phyloP scores from a whole-genome alignment of 2,329 filamentous ascomycete genomes.

The Aspergillus latus region DNA sequence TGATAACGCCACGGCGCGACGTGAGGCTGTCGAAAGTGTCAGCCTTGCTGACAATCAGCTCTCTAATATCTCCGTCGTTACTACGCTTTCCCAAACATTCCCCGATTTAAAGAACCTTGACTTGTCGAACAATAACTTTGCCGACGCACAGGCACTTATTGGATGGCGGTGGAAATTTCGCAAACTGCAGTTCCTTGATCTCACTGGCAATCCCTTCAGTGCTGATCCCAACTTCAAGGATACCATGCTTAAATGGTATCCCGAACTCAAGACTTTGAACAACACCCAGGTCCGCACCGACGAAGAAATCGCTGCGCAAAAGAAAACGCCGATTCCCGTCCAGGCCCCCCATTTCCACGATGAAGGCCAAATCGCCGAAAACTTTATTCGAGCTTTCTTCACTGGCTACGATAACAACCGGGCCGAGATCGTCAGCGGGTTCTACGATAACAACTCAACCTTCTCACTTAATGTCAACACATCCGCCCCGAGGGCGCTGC shows the following conservation, averaged over 20 bases:
- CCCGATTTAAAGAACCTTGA: constrained; percentile 87
- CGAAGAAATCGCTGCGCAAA: constrained; percentile 63
- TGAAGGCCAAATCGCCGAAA: constrained; percentile 70
- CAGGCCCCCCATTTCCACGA: constrained; percentile 70
- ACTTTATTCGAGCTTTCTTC: constrained; percentile 74
- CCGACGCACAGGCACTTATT: constrained; percentile 64
- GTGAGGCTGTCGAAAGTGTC: constrained; percentile 76
- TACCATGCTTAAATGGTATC: constrained; percentile 78
- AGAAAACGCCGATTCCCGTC: constrained; percentile 61
- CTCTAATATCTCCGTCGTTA: constrained; percentile 69
- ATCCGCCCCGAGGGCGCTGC: constrained; percentile 51
- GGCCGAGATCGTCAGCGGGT: constrained; percentile 59
- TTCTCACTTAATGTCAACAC: constrained; percentile 77
- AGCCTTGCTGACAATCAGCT: constrained; percentile 80
- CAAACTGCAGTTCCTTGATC: constrained; percentile 74
- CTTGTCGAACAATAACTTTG: constrained; percentile 78
- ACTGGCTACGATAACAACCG: constrained; percentile 71
- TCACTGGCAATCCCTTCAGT: constrained; percentile 74
- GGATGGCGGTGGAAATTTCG: constrained; percentile 79
- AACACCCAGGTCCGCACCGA: constrained; percentile 70
- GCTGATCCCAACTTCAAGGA: constrained; percentile 60
- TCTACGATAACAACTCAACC: constrained; percentile 73
- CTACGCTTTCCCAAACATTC: constrained; percentile 72
- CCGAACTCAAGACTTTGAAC: constrained; percentile 75
- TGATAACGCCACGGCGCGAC: constrained; percentile 68